These are phyloP conservation scores for Closterium sp. DNA, from an alignment of 139 green algal species.

Conservation along the genomic window DNA sequence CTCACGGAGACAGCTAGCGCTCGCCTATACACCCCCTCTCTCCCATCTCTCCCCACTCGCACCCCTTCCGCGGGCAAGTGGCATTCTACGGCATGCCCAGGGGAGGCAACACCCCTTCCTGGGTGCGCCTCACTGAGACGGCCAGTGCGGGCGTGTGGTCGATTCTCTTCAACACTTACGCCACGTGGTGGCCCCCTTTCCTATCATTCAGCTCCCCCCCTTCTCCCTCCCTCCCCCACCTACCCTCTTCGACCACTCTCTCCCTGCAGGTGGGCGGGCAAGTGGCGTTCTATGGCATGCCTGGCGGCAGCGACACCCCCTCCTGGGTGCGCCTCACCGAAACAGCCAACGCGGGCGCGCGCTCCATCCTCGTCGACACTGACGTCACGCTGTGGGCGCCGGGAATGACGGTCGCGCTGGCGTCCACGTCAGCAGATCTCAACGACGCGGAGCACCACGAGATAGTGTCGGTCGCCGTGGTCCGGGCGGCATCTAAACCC, in stretches of 20 bases:
- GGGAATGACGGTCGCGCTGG: not conserved
- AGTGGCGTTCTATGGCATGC: not conserved
- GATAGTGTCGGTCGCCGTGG: too few species aligned
- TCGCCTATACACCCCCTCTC: too few species aligned
- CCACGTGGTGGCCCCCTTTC: not conserved
- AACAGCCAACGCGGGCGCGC: not conserved
- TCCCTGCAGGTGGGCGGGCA: not conserved
- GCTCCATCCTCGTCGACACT: not conserved
- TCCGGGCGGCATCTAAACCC: too few species aligned
- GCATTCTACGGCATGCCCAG: not conserved
- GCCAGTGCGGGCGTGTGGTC: not conserved
- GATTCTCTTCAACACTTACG: not conserved
- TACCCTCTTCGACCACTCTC: too few species aligned
- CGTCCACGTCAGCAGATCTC: conserved; percentile 22
- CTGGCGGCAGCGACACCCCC: too few species aligned
- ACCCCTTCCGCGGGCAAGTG: not conserved
- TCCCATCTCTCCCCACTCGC: too few species aligned
- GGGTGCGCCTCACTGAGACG: not conserved
- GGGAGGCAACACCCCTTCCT: too few species aligned
- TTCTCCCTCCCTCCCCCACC: too few species aligned
- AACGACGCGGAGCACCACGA: conserved; percentile 21
- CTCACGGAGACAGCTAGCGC: not conserved
- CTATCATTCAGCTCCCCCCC: too few species aligned
- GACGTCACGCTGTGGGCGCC: conserved; percentile 4
- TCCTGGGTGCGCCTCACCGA: not conserved